Evolutionary conservation across 164 flowering plant genomes (phyloP).

Genomic region (Vitis rotundifolia): DNA sequence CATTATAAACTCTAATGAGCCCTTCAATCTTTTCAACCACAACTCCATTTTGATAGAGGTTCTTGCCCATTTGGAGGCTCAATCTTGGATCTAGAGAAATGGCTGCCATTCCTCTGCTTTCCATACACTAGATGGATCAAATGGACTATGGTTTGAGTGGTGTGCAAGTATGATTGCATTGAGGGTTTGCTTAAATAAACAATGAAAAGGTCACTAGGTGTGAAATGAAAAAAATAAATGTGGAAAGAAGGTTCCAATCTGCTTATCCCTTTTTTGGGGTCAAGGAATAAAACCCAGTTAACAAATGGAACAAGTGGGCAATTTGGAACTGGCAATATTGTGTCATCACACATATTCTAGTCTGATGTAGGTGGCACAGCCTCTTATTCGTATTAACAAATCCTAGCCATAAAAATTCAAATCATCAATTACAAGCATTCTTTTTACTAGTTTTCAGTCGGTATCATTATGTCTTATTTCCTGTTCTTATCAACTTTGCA

Average conservation of each 20-base stretch:
- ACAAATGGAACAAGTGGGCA: slow-evolving; percentile 5
- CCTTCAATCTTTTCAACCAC: slow-evolving; percentile 46
- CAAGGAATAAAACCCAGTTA: no score
- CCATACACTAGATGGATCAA: neutral
- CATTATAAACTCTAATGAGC: slow-evolving; percentile 36
- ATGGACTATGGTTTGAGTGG: no score
- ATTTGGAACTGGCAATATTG: neutral
- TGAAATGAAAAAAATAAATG: no score
- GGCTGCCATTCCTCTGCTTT: slow-evolving; percentile 24
- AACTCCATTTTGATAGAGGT: slow-evolving; percentile 9
- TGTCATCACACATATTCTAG: neutral
- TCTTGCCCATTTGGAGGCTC: slow-evolving; percentile 8
- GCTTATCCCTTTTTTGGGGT: no score
- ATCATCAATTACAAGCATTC: neutral
- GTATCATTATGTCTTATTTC: no score
- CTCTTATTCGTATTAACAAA: neutral
- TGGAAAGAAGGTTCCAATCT: no score
- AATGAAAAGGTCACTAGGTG: no score
- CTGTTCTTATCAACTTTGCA: no score
- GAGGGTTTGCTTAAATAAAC: no score
- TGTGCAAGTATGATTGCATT: no score
- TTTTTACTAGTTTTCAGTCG: neutral
- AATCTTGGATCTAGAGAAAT: slow-evolving; percentile 24
- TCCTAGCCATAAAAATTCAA: neutral
- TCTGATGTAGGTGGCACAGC: neutral